Evolutionary conservation across 1,284 basidiomycete genomes (phyloP).

Genomic region (Puccinia brachypodii): DNA sequence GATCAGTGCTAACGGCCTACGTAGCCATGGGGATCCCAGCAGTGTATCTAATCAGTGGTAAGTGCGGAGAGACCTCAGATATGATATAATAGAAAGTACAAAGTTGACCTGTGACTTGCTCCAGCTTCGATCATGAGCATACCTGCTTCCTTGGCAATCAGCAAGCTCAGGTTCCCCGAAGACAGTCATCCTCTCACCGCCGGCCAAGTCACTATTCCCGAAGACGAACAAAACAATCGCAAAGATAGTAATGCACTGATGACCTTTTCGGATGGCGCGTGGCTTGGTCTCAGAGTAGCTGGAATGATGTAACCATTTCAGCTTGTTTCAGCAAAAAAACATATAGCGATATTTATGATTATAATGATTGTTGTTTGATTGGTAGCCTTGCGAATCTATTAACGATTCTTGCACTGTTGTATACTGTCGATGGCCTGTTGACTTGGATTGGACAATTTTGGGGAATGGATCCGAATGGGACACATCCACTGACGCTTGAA

Average conservation of each 20-base stretch:
- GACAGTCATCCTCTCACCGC: constrained; percentile 79
- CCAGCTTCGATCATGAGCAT: constrained; percentile 83
- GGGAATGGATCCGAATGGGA: constrained; percentile 65
- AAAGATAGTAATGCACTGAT: constrained; percentile 76
- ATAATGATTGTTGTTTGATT: constrained; percentile 61
- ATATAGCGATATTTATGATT: too few relatives aligned
- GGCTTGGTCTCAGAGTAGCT: constrained; percentile 80
- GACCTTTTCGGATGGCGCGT: constrained; percentile 81
- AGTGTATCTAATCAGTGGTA: constrained; percentile 72
- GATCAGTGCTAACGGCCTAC: constrained; percentile 81
- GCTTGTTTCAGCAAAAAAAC: neutral
- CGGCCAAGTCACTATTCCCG: constrained; percentile 74
- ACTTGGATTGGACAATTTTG: constrained; percentile 87
- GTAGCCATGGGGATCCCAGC: constrained; percentile 77
- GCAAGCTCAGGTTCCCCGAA: constrained; percentile 81
- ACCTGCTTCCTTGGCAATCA: constrained; percentile 85
- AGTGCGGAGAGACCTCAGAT: neutral
- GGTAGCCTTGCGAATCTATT: constrained; percentile 42
- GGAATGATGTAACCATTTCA: constrained; percentile 69
- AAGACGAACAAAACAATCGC: constrained; percentile 64
- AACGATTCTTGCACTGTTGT: constrained; percentile 75
- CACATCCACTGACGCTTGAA: constrained; percentile 70
- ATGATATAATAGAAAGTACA: neutral
- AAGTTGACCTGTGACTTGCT: neutral
- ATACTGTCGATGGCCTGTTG: constrained; percentile 76